Evolutionary conservation across 2,329 filamentous ascomycete genomes (phyloP).

Genomic region (Calonectria multiphialidica): DNA sequence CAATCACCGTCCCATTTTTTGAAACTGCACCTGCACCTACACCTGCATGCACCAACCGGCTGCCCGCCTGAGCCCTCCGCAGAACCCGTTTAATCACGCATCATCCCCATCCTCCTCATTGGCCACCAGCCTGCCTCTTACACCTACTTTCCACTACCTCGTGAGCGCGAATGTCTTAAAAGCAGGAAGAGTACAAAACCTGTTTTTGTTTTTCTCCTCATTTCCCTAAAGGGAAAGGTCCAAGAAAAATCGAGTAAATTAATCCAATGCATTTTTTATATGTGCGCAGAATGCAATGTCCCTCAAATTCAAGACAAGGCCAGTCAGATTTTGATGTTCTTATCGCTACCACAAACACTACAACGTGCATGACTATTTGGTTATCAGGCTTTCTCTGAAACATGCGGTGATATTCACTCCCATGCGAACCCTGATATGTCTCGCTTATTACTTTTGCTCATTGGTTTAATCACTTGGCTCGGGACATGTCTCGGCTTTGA

Average conservation of each 20-base stretch:
- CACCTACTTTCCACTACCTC: too few species aligned
- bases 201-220: too few species aligned
- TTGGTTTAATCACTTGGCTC: background rate
- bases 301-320: background rate
- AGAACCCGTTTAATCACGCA: conserved; percentile 11
- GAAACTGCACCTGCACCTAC: conserved; percentile 16
- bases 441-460: background rate
- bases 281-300: background rate
- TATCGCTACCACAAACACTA: background rate
- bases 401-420: background rate
- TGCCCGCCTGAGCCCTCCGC: background rate
- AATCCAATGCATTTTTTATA: too few species aligned
- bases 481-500: conserved; percentile 8
- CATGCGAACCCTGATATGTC: background rate
- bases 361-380: background rate
- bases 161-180: too few species aligned
- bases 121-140: too few species aligned
- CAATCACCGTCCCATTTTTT: background rate
- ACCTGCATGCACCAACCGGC: conserved; percentile 12
- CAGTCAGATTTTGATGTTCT: background rate
- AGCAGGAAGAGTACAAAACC: background rate
- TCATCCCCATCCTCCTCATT: background rate
- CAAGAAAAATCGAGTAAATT: too few species aligned
- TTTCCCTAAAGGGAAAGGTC: too few species aligned
- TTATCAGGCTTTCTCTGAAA: background rate